These are phyloP conservation scores for Paramyrothecium sp. DNA, from an alignment of 2,329 filamentous ascomycete genomes.

Conservation along the genomic window DNA sequence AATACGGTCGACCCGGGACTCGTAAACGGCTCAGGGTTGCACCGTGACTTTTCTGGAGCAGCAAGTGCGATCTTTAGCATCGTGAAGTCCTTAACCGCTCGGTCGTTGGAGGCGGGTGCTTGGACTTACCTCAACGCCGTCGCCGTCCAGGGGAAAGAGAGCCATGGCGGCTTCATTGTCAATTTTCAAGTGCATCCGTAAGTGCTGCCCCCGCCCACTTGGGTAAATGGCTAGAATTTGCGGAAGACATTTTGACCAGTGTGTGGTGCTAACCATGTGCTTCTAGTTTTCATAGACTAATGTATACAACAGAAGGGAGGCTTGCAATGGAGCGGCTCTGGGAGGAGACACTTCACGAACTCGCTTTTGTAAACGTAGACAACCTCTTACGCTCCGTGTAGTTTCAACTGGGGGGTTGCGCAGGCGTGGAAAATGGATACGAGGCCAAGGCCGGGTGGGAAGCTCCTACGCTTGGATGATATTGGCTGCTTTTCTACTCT, in stretches of 20 bases:
- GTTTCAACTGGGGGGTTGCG: background rate
- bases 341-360: slow-evolving; percentile 3
- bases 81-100: background rate
- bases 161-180: slow-evolving; percentile 15
- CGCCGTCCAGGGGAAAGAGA: slow-evolving; percentile 15
- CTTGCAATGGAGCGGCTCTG: slow-evolving; percentile 1
- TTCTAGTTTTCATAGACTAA: background rate
- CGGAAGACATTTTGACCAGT: background rate
- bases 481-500: too few relatives aligned
- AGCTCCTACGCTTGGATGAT: too few relatives aligned
- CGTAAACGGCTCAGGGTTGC: slow-evolving; percentile 13
- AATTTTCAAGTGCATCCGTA: slow-evolving; percentile 19
- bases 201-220: slow-evolving; percentile 9
- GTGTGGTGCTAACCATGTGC: background rate
- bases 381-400: background rate
- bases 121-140: slow-evolving; percentile 17
- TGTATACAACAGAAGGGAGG: slow-evolving; percentile 2
- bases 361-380: background rate
- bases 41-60: slow-evolving; percentile 1
- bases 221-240: too few relatives aligned
- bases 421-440: too few relatives aligned
- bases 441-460: too few relatives aligned
- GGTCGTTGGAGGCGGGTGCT: slow-evolving; percentile 9
- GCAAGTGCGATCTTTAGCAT: background rate
- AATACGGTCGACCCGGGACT: slow-evolving; percentile 18